Evolutionary conservation across 2,329 filamentous ascomycete genomes (phyloP), one percentile per base, ranked within the genome.

Genomic region (Calonectria pseudoreteaudii): DNA sequence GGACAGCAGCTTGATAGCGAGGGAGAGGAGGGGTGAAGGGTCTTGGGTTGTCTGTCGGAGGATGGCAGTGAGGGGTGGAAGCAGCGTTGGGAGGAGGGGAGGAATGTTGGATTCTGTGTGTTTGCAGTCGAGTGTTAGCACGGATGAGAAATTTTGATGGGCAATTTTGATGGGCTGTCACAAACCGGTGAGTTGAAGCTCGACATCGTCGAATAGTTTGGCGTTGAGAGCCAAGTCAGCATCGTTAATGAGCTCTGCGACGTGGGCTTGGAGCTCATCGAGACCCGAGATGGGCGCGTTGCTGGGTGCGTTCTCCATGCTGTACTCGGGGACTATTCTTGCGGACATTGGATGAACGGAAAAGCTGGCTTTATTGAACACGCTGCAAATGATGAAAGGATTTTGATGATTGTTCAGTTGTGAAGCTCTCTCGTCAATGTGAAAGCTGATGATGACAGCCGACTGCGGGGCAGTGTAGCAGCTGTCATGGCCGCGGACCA

Each of bases 191-290:
- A 93, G 84, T 79, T 92, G 90, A 5, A 92, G 86, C 77, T 90
- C 88, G 56, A 92, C 87, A 78, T 91, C 84, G 78, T 92, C 91
- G 72, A 93, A 89, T 2, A 92, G 84, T 76, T 88, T 88, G 14
- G 83, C 82, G 73, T 88, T 82, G 44, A 90, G 83, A 0, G 84
- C 80, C 1, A 86, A 81, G 0, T 83, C 83, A 23, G 87, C 84
- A 73, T 88, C 86, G 31, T 83, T 80, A 23, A 86, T 75, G n/a
- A 92, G 83, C 34, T 87, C 82, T 66, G 88, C 85, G 20, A 93
- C 84, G 80, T 93, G 91, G 28, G 80, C 81, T 64, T 89, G 86
- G 28, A 93, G 86, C 76, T 91, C 89, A 28, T 88, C 85, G 23
- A 92, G 84, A 11, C 90, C 88, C 9, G 86, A 84, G 64, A 92